Percentiles rank a stretch among this genome's conserved stretches.
Conservation (phyloP, 768 basidiomycete species). For the Strobilomyces confusus region DNA sequence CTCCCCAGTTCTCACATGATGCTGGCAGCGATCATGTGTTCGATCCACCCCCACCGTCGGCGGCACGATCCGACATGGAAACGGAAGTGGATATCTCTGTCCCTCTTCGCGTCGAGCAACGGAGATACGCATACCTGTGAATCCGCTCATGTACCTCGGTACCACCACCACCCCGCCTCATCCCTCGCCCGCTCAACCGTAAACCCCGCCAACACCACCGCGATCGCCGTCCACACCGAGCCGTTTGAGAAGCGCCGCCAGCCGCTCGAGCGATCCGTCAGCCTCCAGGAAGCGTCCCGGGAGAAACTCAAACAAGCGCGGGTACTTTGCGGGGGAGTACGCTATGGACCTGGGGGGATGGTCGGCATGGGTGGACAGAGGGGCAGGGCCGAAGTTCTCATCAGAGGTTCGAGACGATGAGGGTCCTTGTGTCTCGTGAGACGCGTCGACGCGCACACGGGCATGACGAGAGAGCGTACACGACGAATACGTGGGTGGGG, state of each 20-base stretch:
- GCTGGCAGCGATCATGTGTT: conserved; percentile 1
- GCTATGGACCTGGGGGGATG: conserved; percentile 10
- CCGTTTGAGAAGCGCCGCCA: conserved; percentile 20
- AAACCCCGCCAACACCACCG: conserved; percentile 10
- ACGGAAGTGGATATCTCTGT: conserved; percentile 12
- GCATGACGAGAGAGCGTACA: too few relatives aligned
- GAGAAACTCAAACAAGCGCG: conserved; percentile 33
- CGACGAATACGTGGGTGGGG: too few relatives aligned
- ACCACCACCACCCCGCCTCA: conserved; percentile 9
- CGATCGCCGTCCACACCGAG: conserved; percentile 18
- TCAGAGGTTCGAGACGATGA: conserved; percentile 14
- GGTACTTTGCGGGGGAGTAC: conserved; percentile 29
- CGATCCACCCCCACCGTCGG: conserved; percentile 11
- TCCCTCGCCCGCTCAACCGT: conserved; percentile 6
- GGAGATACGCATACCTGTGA: conserved; percentile 11
- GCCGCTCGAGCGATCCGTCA: conserved; percentile 16
- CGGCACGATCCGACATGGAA: conserved; percentile 5
- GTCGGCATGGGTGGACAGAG: conserved; percentile 1
- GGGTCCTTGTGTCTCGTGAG: conserved; percentile 4
- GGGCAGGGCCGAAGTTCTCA: conserved; percentile 8
- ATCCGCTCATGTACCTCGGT: conserved; percentile 11
- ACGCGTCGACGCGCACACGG: not conserved
- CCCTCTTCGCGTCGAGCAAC: too few relatives aligned
- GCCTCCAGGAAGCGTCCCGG: conserved; percentile 38
- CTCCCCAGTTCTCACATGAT: not conserved